A percentile compares a stretch with the other conserved stretches of the same genome.
Conservation (phyloP, 805 yeast species). For the Nakazawaea anatomiae region DNA sequence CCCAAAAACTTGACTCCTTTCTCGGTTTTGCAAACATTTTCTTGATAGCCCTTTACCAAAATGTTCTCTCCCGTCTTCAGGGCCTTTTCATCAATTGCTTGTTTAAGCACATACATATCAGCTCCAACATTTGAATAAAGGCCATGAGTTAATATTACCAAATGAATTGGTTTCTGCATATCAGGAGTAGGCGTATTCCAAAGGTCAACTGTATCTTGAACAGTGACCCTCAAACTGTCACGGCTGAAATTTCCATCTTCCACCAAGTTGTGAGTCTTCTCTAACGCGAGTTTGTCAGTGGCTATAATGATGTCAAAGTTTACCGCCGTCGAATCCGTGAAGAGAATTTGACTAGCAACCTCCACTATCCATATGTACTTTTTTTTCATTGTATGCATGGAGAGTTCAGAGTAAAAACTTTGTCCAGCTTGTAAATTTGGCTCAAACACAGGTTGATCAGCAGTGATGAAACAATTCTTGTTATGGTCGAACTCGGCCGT, state of each 20-base stretch:
- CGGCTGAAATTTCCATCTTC: constrained; percentile 17
- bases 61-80: constrained; percentile 51
- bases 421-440: constrained; percentile 71
- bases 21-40: constrained; percentile 84
- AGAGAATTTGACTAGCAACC: constrained; percentile 72
- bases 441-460: constrained; percentile 72
- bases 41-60: constrained; percentile 76
- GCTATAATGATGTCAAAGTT: constrained; percentile 59
- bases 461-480: constrained; percentile 53
- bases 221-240: constrained; percentile 38
- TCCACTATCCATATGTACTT: constrained; percentile 75
- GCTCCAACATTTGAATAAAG: constrained; percentile 85
- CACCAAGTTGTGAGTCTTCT: constrained; percentile 12
- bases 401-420: constrained; percentile 49
- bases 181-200: constrained; percentile 68
- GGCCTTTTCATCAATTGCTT: constrained; percentile 53
- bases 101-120: constrained; percentile 85
- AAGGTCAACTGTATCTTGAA: constrained; percentile 56
- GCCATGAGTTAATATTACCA: constrained; percentile 88
- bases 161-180: constrained; percentile 58
- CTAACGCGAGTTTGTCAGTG: constrained; percentile 26
- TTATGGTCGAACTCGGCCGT: constrained; percentile 58
- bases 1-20: constrained; percentile 85
- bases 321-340: constrained; percentile 63
- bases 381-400: constrained; percentile 56